phyloP scores from a whole-genome alignment of 75 land plant species.

The Pinus tabuliformis region DNA sequence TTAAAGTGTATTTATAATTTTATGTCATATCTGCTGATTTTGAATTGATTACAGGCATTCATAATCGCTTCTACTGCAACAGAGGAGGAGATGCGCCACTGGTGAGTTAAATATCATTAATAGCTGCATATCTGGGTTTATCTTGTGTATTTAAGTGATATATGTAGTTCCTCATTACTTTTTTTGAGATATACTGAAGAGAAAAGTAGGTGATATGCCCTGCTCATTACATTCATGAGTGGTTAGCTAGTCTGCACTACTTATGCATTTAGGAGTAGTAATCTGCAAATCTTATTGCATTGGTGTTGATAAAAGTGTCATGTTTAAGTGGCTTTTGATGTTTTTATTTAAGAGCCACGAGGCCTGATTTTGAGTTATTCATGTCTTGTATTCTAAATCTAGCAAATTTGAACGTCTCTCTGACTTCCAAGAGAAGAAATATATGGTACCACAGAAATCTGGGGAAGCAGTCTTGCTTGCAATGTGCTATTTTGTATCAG shows the following conservation, averaged over 20 bases:
- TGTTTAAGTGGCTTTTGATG: neutral
- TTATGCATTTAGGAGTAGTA: too few species aligned
- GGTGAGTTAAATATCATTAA: constrained; percentile 41
- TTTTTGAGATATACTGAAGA: neutral
- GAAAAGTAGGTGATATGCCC: neutral
- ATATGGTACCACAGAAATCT: too few species aligned
- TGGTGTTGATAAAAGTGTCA: neutral
- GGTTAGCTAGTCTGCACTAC: too few species aligned
- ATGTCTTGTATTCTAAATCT: neutral
- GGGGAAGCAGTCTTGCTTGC: too few species aligned
- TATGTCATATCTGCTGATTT: neutral
- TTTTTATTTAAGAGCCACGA: too few species aligned
- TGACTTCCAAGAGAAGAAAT: too few species aligned
- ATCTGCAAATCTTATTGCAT: too few species aligned
- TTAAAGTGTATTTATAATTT: neutral
- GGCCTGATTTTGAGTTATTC: neutral
- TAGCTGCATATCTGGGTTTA: neutral
- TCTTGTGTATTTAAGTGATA: neutral
- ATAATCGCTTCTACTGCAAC: constrained; percentile 98
- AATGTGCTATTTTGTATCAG: too few species aligned
- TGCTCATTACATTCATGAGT: neutral
- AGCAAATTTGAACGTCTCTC: too few species aligned
- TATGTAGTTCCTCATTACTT: neutral
- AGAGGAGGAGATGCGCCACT: constrained; percentile 86
- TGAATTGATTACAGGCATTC: constrained; percentile 67